Evolutionary conservation across 1,284 basidiomycete species (phyloP).

Genomic region (Heterobasidion occidentale): DNA sequence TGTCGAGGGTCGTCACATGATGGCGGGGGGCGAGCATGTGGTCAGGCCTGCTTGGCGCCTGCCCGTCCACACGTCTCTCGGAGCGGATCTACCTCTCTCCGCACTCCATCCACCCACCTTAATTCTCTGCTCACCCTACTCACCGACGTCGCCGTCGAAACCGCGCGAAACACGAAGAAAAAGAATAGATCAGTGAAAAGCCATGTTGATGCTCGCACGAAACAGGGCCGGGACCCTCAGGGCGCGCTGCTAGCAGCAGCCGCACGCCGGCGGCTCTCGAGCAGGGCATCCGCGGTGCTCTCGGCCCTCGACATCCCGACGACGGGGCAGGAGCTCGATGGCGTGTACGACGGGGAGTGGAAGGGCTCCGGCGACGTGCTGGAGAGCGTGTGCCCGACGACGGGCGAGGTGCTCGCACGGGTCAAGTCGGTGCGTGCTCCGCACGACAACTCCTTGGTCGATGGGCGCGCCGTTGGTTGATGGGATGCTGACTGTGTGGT

Average conservation of each 20-base stretch:
- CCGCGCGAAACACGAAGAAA: no score
- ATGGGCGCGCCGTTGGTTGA: background rate
- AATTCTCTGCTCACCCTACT: no score
- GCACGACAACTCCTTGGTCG: background rate
- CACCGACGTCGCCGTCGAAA: no score
- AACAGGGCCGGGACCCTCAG: background rate
- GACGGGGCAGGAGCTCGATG: constrained; percentile 43
- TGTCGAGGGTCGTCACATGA: no score
- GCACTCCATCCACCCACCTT: no score
- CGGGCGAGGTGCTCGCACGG: constrained; percentile 65
- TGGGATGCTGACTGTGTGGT: background rate
- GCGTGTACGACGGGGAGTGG: constrained; percentile 77
- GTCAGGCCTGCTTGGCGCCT: no score
- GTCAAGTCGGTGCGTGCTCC: constrained; percentile 47
- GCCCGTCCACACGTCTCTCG: no score
- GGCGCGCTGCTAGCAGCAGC: background rate
- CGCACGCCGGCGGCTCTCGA: constrained; percentile 46
- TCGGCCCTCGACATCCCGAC: constrained; percentile 52
- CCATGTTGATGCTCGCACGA: background rate
- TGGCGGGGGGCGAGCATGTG: no score
- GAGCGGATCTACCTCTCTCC: no score
- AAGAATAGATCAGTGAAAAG: background rate
- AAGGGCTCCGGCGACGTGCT: constrained; percentile 65
- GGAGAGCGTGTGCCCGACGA: constrained; percentile 66
- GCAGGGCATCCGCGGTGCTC: constrained; percentile 57